These are phyloP conservation scores for Ceratocystis huliohia DNA, from an alignment of 2,329 filamentous ascomycete genomes.

Conservation along the genomic window DNA sequence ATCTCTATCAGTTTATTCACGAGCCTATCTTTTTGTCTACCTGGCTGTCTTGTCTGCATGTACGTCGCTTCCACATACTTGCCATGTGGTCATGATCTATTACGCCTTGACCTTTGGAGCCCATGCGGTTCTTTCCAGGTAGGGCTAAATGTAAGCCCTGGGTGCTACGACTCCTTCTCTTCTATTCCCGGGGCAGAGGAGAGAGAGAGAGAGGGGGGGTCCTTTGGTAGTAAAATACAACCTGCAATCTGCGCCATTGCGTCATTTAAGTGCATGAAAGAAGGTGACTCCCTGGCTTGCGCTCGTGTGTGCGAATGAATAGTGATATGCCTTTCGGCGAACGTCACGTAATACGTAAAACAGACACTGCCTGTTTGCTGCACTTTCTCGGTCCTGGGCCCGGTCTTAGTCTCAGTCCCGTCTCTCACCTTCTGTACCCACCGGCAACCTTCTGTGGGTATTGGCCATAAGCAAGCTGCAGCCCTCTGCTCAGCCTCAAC, in stretches of 20 bases:
- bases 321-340: no score
- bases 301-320: no score
- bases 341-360: no score
- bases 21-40: not conserved
- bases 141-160: slow-evolving; percentile 3
- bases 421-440: no score
- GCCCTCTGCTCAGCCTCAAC: no score
- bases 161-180: not conserved
- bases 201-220: not conserved
- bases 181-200: not conserved
- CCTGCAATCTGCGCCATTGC: not conserved
- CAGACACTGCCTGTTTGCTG: no score
- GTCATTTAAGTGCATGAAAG: not conserved
- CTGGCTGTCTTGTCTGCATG: not conserved
- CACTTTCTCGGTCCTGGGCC: no score
- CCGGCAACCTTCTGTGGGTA: no score
- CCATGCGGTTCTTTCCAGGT: not conserved
- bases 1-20: not conserved
- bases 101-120: not conserved
- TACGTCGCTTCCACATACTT: not conserved
- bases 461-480: no score
- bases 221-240: not conserved
- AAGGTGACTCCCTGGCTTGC: not conserved
- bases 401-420: no score
- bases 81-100: slow-evolving; percentile 2